These are phyloP conservation scores for Erodium maritimum DNA, from an alignment of 345 rosid genomes.

Conservation along the genomic window DNA sequence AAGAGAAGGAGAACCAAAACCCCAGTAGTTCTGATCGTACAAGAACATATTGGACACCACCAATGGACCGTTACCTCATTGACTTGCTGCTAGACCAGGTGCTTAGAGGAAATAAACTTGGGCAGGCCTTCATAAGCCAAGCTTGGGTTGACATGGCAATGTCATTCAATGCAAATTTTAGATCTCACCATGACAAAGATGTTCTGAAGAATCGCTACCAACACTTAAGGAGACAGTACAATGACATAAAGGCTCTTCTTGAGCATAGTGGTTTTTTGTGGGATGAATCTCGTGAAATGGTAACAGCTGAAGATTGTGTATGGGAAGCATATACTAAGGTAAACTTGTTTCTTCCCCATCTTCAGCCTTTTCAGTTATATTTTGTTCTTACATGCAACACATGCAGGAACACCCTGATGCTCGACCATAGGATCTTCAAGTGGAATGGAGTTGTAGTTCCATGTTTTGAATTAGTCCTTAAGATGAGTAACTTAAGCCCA, in stretches of 20 bases:
- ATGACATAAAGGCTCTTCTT: slow-evolving; percentile 56
- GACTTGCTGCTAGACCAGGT: slow-evolving; percentile 70
- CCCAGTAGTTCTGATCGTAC: slow-evolving; percentile 39
- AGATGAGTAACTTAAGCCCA: slow-evolving; percentile 73
- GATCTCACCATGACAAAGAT: slow-evolving; percentile 52
- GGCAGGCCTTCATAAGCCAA: slow-evolving; percentile 64
- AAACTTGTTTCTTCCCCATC: slow-evolving; percentile 9
- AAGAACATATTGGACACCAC: slow-evolving; percentile 80
- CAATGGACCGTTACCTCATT: slow-evolving; percentile 74
- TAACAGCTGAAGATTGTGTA: slow-evolving; percentile 57
- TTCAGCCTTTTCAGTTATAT: slow-evolving; percentile 7
- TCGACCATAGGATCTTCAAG: no score
- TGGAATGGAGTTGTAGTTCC: no score
- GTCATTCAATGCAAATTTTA: slow-evolving; percentile 50
- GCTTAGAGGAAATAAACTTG: slow-evolving; percentile 62
- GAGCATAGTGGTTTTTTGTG: slow-evolving; percentile 63
- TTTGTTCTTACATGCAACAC: slow-evolving; percentile 13
- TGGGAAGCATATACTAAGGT: slow-evolving; percentile 74
- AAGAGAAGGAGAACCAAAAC: slow-evolving; percentile 27
- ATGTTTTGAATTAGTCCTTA: no score
- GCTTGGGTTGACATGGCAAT: slow-evolving; percentile 69
- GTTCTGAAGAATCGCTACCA: slow-evolving; percentile 74
- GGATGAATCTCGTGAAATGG: slow-evolving; percentile 66
- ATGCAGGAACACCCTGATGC: slow-evolving; percentile 81
- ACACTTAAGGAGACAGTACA: slow-evolving; percentile 69